Percentiles rank a stretch among this genome's conserved stretches.
These are phyloP conservation scores for Pilatotrama ljubarskyi DNA, from an alignment of 768 basidiomycete genomes.

Conservation along the genomic window DNA sequence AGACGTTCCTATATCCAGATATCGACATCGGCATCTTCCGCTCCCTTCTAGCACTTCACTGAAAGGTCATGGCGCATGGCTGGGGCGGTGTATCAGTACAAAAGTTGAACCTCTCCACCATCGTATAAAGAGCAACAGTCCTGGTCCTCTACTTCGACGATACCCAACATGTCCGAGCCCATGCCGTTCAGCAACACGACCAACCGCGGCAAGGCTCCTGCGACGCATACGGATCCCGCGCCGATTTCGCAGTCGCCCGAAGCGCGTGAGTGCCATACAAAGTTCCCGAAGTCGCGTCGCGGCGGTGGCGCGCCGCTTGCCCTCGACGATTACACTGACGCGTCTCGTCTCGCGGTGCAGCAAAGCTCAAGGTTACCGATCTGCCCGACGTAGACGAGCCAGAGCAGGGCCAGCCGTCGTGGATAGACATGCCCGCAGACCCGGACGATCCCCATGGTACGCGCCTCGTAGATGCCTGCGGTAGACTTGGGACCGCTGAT, in stretches of 20 bases:
- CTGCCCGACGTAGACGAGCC: slow-evolving; percentile 28
- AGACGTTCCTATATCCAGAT: not conserved
- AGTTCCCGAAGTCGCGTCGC: not conserved
- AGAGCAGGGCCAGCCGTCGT: not conserved
- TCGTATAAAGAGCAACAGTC: not conserved
- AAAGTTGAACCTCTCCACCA: not conserved
- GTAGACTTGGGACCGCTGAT: not conserved
- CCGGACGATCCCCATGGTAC: slow-evolving; percentile 5
- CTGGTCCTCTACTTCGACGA: not conserved
- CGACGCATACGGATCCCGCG: not conserved
- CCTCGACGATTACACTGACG: not conserved
- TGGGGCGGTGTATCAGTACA: not conserved
- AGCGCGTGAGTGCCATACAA: slow-evolving; percentile 20
- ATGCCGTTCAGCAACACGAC: slow-evolving; percentile 10
- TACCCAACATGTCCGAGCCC: not conserved
- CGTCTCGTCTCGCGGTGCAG: slow-evolving; percentile 14
- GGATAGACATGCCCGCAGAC: slow-evolving; percentile 4
- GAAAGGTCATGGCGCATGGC: not conserved
- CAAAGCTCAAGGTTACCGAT: slow-evolving; percentile 24
- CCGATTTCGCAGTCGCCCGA: slow-evolving; percentile 18
- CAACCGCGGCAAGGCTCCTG: not conserved
- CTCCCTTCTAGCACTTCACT: slow-evolving; percentile 7
- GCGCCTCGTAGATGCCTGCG: not conserved
- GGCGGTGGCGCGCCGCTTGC: not conserved
- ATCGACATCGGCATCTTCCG: slow-evolving; percentile 14